Conservation (phyloP, 2,329 filamentous ascomycete species). For the Cyclaneusma minus region DNA sequence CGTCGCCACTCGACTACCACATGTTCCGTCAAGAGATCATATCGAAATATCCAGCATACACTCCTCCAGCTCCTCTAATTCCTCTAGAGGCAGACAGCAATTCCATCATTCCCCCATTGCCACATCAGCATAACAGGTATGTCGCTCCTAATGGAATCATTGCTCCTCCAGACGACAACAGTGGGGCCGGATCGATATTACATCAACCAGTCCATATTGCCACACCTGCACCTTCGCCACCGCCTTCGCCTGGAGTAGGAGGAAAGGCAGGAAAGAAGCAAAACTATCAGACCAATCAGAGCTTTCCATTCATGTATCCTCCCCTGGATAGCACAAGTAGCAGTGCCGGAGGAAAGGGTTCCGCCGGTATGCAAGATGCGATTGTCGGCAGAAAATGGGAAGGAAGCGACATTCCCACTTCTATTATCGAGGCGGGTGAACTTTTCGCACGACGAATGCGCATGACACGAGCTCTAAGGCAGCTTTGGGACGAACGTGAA, state of each 20-base stretch:
- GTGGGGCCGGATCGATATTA: slow-evolving; percentile 62
- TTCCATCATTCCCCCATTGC: slow-evolving; percentile 73
- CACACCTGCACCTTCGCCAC: slow-evolving; percentile 91
- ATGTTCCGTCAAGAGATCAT: slow-evolving; percentile 92
- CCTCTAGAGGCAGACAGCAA: slow-evolving; percentile 83
- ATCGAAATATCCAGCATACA: slow-evolving; percentile 94
- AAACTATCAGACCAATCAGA: slow-evolving; percentile 98
- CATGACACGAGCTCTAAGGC: slow-evolving; percentile 80
- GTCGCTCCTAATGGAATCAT: slow-evolving; percentile 47
- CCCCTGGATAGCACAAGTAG: slow-evolving; percentile 82
- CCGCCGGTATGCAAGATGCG: slow-evolving; percentile 61
- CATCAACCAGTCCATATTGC: slow-evolving; percentile 96
- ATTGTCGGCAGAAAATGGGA: slow-evolving; percentile 79
- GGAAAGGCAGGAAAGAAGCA: slow-evolving; percentile 96
- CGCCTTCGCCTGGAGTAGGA: slow-evolving; percentile 72
- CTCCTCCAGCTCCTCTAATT: slow-evolving; percentile 69
- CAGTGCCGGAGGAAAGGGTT: slow-evolving; percentile 77
- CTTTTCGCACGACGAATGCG: slow-evolving; percentile 81
- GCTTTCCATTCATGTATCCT: slow-evolving; percentile 95
- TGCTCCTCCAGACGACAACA: slow-evolving; percentile 36
- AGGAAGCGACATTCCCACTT: slow-evolving; percentile 84
- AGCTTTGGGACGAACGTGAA: slow-evolving; percentile 90
- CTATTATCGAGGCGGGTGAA: slow-evolving; percentile 87
- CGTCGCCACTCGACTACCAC: slow-evolving; percentile 91
- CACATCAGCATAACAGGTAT: slow-evolving; percentile 52